phyloP scores from a whole-genome alignment of 176 grass and related monocot species.

The Triticum dicoccoides region DNA sequence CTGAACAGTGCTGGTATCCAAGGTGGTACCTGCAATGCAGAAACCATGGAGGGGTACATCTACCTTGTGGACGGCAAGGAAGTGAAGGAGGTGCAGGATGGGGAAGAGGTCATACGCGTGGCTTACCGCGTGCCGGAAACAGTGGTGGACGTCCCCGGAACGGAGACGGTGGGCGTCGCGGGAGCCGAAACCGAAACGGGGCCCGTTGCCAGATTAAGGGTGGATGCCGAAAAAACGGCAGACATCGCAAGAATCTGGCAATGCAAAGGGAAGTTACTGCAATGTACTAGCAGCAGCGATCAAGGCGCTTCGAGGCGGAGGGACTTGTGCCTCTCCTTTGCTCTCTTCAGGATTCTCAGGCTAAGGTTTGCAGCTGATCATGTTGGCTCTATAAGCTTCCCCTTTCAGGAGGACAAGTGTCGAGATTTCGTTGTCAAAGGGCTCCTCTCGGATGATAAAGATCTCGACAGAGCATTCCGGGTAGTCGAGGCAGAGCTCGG shows the following conservation, averaged over 20 bases:
- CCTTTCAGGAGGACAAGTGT: neutral
- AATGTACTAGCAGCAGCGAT: too few species aligned
- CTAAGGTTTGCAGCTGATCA: neutral
- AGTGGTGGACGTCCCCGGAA: too few species aligned
- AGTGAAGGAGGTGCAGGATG: neutral
- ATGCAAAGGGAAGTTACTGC: neutral
- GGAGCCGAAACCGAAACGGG: too few species aligned
- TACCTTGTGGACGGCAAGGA: neutral
- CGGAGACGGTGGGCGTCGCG: too few species aligned
- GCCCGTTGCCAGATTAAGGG: too few species aligned
- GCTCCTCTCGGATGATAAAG: neutral
- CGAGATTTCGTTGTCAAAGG: neutral
- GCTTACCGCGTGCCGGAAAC: neutral
- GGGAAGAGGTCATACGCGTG: neutral
- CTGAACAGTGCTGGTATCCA: too few species aligned
- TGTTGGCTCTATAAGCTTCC: neutral
- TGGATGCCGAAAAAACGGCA: too few species aligned
- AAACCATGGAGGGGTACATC: too few species aligned
- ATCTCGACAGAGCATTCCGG: neutral
- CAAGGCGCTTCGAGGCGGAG: neutral
- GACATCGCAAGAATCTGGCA: neutral
- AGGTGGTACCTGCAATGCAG: too few species aligned
- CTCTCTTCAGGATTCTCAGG: slow-evolving; percentile 16
- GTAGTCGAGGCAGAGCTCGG: neutral
- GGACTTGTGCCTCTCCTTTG: neutral